Conservation (phyloP, 208 protist genomes). For the Pavlovales sp. region DNA sequence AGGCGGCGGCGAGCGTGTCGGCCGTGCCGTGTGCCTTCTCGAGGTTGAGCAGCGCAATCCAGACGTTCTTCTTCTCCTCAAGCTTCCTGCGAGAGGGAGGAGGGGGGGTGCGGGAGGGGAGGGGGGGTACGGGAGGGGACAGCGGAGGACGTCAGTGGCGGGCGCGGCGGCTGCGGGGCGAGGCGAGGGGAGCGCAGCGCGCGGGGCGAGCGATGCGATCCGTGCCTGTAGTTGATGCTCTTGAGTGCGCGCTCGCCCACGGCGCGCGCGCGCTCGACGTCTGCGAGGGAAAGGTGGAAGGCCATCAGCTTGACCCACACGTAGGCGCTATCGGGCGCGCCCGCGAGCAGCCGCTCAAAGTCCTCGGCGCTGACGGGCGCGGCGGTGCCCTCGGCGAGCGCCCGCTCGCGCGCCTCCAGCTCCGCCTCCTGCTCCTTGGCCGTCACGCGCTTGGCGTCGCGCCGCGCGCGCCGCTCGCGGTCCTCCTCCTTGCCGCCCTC, state of each 20-base stretch:
- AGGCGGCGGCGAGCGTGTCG: constrained; percentile 23
- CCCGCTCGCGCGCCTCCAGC: background rate
- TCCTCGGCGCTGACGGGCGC: constrained; percentile 63
- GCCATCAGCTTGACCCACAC: constrained; percentile 75
- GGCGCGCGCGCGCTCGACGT: constrained; percentile 68
- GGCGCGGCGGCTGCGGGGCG: too few relatives aligned
- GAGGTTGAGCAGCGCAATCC: constrained; percentile 74
- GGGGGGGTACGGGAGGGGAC: too few relatives aligned
- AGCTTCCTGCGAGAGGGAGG: background rate
- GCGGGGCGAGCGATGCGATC: too few relatives aligned
- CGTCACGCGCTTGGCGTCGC: background rate
- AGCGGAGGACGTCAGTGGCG: too few relatives aligned
- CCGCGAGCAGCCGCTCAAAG: constrained; percentile 71
- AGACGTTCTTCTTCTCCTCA: constrained; percentile 67
- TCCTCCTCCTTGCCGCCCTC: background rate
- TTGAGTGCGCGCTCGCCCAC: constrained; percentile 68
- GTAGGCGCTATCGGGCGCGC: constrained; percentile 62
- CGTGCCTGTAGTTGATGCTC: constrained; percentile 58
- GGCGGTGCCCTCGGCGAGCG: background rate
- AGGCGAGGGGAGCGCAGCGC: too few relatives aligned
- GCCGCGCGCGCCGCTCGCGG: background rate
- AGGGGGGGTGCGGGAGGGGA: too few relatives aligned
- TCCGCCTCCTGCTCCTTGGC: background rate
- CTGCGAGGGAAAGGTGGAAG: constrained; percentile 60
- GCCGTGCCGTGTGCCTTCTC: constrained; percentile 67